Evolutionary conservation across 345 rosid species (phyloP).

Genomic region (Heritiera fomes): DNA sequence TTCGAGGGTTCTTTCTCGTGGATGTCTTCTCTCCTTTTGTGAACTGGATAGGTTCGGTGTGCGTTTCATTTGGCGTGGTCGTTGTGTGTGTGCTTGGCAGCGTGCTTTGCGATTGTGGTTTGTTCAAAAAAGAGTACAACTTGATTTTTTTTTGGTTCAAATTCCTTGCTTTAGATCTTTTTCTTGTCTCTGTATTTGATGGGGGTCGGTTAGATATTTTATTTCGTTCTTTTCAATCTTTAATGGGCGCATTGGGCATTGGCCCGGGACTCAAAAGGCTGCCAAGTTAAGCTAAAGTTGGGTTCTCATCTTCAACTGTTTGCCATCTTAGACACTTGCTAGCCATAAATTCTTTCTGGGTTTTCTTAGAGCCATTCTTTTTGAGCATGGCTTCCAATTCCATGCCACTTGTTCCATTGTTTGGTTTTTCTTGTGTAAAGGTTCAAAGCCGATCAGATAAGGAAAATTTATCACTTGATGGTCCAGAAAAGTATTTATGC

Average conservation of each 20-base stretch:
- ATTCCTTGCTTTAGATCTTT: not conserved
- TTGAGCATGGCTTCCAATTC: not conserved
- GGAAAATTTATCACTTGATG: not conserved
- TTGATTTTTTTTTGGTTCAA: not conserved
- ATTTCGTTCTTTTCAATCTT: not conserved
- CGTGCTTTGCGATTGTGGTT: constrained; percentile 1
- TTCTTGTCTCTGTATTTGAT: constrained; percentile 8
- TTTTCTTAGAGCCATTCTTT: constrained; percentile 13
- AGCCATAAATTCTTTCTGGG: not conserved
- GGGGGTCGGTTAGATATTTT: constrained; percentile 9
- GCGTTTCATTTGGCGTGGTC: constrained; percentile 6
- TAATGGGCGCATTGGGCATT: not conserved
- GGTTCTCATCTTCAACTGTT: constrained; percentile 40
- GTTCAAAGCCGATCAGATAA: not conserved
- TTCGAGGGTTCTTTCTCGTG: not conserved
- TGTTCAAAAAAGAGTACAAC: not conserved
- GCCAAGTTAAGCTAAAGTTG: constrained; percentile 29
- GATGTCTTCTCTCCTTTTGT: not conserved
- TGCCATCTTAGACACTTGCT: constrained; percentile 22
- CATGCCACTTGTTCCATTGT: constrained; percentile 6
- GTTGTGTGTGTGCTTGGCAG: not conserved
- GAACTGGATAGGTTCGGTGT: constrained; percentile 10
- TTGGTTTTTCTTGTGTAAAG: not conserved
- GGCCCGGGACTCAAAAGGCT: constrained; percentile 23
- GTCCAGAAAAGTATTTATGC: not conserved